These are phyloP conservation scores for Kuraishia capsulata DNA, from an alignment of 805 yeast species.

Conservation along the genomic window DNA sequence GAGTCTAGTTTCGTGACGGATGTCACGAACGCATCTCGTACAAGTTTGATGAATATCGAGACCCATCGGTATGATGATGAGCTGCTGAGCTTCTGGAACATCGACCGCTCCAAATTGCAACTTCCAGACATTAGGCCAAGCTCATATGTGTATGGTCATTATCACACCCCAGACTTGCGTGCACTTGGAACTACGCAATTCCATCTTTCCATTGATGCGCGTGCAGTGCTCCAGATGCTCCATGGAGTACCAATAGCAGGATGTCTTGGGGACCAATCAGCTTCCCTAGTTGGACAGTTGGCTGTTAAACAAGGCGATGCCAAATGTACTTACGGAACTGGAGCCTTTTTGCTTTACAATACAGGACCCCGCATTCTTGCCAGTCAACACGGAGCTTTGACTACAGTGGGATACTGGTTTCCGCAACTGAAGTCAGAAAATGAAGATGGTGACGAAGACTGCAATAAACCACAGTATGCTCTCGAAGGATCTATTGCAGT, in stretches of 20 bases:
- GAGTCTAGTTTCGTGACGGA: constrained; percentile 71
- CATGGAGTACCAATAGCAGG: constrained; percentile 73
- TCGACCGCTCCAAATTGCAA: constrained; percentile 54
- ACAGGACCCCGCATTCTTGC: constrained; percentile 69
- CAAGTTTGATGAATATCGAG: constrained; percentile 79
- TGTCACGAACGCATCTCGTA: constrained; percentile 86
- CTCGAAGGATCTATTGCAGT: constrained; percentile 95
- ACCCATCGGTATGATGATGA: constrained; percentile 68
- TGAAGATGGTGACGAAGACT: constrained; percentile 24
- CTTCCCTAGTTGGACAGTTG: constrained; percentile 88
- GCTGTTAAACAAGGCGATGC: constrained; percentile 81
- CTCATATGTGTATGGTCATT: constrained; percentile 69
- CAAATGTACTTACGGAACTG: constrained; percentile 95
- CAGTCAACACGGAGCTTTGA: constrained; percentile 73
- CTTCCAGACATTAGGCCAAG: constrained; percentile 76
- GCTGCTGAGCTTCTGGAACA: constrained; percentile 69
- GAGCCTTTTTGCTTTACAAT: constrained; percentile 83
- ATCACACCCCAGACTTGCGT: constrained; percentile 50
- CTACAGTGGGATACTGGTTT: constrained; percentile 89
- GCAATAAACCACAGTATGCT: constrained; percentile 68
- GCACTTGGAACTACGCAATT: constrained; percentile 39
- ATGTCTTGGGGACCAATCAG: constrained; percentile 89
- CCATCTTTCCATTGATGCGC: constrained; percentile 41
- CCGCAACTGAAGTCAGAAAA: constrained; percentile 44
- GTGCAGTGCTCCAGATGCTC: constrained; percentile 35